Percentiles rank a stretch among this genome's conserved stretches.
Conservation (phyloP, 2,329 filamentous ascomycete genomes). For the Aspergillus sojae region DNA sequence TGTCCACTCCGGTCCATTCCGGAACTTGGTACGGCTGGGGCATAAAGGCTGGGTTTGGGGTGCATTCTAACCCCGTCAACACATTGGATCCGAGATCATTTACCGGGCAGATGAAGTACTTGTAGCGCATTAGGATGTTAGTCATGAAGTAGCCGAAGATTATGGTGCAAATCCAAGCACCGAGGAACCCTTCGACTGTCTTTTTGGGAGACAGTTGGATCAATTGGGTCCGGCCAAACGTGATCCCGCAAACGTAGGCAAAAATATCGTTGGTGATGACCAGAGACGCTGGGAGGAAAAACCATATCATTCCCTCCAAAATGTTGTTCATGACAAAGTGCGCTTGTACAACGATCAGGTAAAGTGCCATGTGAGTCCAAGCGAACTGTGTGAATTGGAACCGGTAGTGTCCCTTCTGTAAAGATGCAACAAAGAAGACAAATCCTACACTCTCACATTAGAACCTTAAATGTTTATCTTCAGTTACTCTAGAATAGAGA, state of each 20-base stretch:
- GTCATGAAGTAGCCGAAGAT: slow-evolving; percentile 81
- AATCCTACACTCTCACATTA: slow-evolving; percentile 64
- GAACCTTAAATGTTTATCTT: neutral
- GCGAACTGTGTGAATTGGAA: slow-evolving; percentile 99
- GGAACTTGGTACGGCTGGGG: slow-evolving; percentile 74
- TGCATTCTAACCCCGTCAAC: slow-evolving; percentile 86
- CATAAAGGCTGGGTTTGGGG: slow-evolving; percentile 87
- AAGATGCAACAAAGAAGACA: slow-evolving; percentile 93
- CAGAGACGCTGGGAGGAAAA: slow-evolving; percentile 90
- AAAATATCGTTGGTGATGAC: slow-evolving; percentile 99
- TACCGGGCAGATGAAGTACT: slow-evolving; percentile 98
- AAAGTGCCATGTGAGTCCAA: slow-evolving; percentile 99
- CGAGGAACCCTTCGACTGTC: slow-evolving; percentile 96
- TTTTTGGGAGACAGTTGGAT: slow-evolving; percentile 99
- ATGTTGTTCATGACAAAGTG: slow-evolving; percentile 99
- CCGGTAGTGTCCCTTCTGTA: slow-evolving; percentile 94
- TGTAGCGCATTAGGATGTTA: slow-evolving; percentile 82
- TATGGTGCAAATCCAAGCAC: slow-evolving; percentile 92
- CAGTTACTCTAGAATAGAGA: too few relatives aligned
- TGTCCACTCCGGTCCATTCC: slow-evolving; percentile 70
- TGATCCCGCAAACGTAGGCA: slow-evolving; percentile 95
- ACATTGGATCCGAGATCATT: slow-evolving; percentile 94
- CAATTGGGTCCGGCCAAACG: slow-evolving; percentile 91
- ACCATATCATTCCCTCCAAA: slow-evolving; percentile 99
- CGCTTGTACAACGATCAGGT: slow-evolving; percentile 94